phyloP scores from a whole-genome alignment of 73 alveolate genomes.

The Tetrahymena elliotti region DNA sequence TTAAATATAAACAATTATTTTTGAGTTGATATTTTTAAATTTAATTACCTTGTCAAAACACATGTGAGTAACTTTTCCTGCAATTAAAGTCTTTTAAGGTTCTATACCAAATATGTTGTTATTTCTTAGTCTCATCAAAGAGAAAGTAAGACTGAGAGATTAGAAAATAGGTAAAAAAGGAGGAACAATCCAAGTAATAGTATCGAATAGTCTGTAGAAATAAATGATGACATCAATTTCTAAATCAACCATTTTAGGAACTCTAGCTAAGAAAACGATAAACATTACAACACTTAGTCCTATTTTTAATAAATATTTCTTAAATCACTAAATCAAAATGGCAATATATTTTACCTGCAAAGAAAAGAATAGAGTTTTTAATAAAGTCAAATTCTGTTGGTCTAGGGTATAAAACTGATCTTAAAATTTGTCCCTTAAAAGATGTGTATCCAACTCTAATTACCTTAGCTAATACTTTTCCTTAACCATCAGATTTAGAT shows the following conservation, averaged over 20 bases:
- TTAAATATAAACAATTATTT: background rate
- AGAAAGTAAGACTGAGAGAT: slow-evolving; percentile 41
- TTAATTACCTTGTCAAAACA: slow-evolving; percentile 59
- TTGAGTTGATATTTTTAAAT: background rate
- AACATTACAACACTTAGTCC: background rate
- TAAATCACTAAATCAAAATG: background rate
- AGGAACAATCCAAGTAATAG: slow-evolving; percentile 33
- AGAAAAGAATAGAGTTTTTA: background rate
- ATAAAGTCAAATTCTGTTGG: background rate
- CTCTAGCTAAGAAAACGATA: background rate
- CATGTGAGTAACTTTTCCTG: slow-evolving; percentile 64
- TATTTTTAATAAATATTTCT: background rate
- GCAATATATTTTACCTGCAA: background rate
- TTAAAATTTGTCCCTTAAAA: slow-evolving; percentile 57
- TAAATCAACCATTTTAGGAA: slow-evolving; percentile 6
- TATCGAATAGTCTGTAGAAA: slow-evolving; percentile 9
- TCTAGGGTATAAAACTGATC: slow-evolving; percentile 59
- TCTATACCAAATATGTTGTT: slow-evolving; percentile 49
- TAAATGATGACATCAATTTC: background rate
- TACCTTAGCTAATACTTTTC: slow-evolving; percentile 35
- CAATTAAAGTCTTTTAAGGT: slow-evolving; percentile 52
- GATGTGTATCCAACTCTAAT: slow-evolving; percentile 58
- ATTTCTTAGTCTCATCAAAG: slow-evolving; percentile 44
- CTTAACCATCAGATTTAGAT: background rate
- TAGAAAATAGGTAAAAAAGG: slow-evolving; percentile 34